A percentile compares a stretch with the other conserved stretches of the same genome.
Conservation (phyloP, 192 early-diverging fungal genomes). For the Coemansia sp. region DNA sequence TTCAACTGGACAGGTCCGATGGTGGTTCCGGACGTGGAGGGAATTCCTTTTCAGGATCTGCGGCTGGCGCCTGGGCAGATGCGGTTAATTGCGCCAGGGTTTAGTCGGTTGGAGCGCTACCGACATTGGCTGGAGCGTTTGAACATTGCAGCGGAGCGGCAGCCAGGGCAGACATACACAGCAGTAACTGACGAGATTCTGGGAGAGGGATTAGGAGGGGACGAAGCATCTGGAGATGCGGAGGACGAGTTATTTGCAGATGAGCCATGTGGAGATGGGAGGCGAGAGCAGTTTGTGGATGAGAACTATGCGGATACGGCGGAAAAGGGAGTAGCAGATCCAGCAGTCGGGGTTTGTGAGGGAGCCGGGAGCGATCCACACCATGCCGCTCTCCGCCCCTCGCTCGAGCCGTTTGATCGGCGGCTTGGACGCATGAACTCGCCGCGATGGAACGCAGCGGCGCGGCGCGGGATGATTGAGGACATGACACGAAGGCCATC, state of each 20-base stretch:
- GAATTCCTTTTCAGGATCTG: slow-evolving; percentile 37
- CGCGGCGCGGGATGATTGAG: slow-evolving; percentile 11
- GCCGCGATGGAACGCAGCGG: slow-evolving; percentile 11
- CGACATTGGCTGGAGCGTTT: slow-evolving; percentile 34
- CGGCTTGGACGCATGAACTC: slow-evolving; percentile 32
- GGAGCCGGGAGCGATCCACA: slow-evolving; percentile 5
- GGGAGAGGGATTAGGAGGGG: slow-evolving; percentile 6
- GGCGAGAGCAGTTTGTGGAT: neutral
- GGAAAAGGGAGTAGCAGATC: neutral
- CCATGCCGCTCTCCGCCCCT: slow-evolving; percentile 26
- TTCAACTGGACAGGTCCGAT: slow-evolving; percentile 47
- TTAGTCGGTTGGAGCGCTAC: slow-evolving; percentile 31
- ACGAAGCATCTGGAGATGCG: slow-evolving; percentile 1
- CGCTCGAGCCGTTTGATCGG: slow-evolving; percentile 26
- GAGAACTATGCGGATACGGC: neutral
- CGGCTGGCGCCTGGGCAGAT: slow-evolving; percentile 39
- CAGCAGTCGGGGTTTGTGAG: neutral
- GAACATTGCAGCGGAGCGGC: slow-evolving; percentile 26
- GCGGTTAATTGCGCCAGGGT: slow-evolving; percentile 51
- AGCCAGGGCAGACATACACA: slow-evolving; percentile 35
- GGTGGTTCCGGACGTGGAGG: slow-evolving; percentile 14
- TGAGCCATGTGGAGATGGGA: neutral
- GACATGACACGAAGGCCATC: neutral
- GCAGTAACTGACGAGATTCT: slow-evolving; percentile 40
- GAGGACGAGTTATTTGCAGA: neutral